Evolutionary conservation across 2,329 filamentous ascomycete species (phyloP), one percentile per base, ranked within the genome.

Genomic region (Ascochyta koolunga): DNA sequence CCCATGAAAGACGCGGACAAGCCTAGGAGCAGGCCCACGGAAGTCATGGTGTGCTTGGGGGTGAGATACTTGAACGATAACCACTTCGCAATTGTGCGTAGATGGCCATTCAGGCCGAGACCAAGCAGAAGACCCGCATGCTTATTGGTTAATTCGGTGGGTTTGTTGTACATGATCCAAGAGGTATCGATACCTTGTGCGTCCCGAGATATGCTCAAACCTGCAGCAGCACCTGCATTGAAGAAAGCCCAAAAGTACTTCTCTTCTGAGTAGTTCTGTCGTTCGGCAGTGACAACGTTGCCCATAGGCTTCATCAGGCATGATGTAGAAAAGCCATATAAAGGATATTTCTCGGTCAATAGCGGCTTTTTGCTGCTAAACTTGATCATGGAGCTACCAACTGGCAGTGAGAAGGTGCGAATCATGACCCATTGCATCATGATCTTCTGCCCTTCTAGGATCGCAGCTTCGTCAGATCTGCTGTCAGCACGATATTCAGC

Each of bases 221-320:
- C 95, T 21, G 90, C 91, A n/a, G 93, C 89, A 25, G 96, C 93
- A 6, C 95, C 95, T 54, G 96, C 91, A 72, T 99, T 95, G 76
- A 99, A 99, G 76, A 97, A 99, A 0, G 93, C 93, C 95, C 95
- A 99, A 69, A 91, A 93, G 35, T 96, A 91, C 74, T 96, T 98
- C 66, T 99, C 95, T 76, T 99, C 95, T 0, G 90, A 93, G 67
- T 96, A 96, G 2, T 89, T 81, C 5, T 83, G 82, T 66, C 93
- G 91, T 69, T 99, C 95, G 6, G 95, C 92, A n/a, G 91, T 93
- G 25, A 99, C 89, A 2, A 91, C 96, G 31, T 92, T 92, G 60
- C 96, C 95, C 57, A 89, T 88, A 2, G 96, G 95, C 69, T 92
- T 95, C 80, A 99, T 93, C 8, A 95, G 81, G 68, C 93, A 97